Evolutionary conservation across 23 red algal species (phyloP).

Genomic region (Gracilariopsis chorda): DNA sequence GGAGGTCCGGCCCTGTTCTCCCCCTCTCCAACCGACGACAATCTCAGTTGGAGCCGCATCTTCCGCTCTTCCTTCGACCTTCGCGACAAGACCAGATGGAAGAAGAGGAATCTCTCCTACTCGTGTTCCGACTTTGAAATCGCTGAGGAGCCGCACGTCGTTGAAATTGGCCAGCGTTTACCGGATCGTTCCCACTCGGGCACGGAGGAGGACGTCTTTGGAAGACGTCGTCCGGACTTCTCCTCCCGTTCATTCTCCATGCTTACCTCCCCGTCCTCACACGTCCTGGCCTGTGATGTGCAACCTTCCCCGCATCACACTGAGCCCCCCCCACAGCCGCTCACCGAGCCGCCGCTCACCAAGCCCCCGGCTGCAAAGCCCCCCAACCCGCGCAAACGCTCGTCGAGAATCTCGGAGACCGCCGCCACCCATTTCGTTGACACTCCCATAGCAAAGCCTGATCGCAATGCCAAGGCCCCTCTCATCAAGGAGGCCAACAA

Average conservation of each 20-base stretch:
- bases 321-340: background rate
- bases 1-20: conserved; percentile 24
- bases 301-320: background rate
- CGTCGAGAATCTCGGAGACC: background rate
- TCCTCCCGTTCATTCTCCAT: background rate
- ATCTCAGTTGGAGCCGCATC: conserved; percentile 4
- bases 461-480: background rate
- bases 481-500: background rate
- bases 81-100: background rate
- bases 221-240: conserved; percentile 50
- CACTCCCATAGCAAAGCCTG: background rate
- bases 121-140: conserved; percentile 43
- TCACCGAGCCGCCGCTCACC: background rate
- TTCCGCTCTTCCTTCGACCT: background rate
- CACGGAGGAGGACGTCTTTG: conserved; percentile 42
- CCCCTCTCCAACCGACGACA: conserved; percentile 23
- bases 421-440: background rate
- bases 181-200: conserved; percentile 19
- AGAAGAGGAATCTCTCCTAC: conserved; percentile 45
- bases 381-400: background rate
- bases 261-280: background rate
- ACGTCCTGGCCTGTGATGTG: conserved; percentile 11
- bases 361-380: background rate
- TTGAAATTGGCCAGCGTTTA: conserved; percentile 56
- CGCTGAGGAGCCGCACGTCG: background rate